phyloP scores from a whole-genome alignment of 164 flowering plant species.

The Magnolia officinalis region DNA sequence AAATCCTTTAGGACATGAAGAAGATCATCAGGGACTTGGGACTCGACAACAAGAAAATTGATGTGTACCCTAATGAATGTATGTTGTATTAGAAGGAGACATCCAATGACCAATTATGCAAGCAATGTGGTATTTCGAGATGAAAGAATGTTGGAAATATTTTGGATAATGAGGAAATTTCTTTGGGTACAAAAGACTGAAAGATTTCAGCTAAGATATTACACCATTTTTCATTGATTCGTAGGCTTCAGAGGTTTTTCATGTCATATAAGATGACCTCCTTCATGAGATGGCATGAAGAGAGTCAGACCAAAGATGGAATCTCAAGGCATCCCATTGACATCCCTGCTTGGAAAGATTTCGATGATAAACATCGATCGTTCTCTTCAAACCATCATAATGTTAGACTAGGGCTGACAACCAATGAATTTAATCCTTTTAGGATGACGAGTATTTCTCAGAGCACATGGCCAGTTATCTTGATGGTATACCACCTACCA shows the following conservation, averaged over 20 bases:
- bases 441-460: too few relatives aligned
- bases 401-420: too few relatives aligned
- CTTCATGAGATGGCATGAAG: conserved; percentile 11
- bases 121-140: not conserved
- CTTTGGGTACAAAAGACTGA: not conserved
- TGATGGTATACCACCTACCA: too few relatives aligned
- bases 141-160: not conserved
- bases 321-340: too few relatives aligned
- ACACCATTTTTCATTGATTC: not conserved
- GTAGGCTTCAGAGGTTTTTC: not conserved
- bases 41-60: not conserved
- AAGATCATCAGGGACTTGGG: not conserved
- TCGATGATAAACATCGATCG: too few relatives aligned
- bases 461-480: too few relatives aligned
- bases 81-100: not conserved
- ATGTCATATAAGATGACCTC: not conserved
- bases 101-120: not conserved
- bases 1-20: not conserved
- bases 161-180: too few relatives aligned
- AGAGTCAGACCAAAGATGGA: too few relatives aligned
- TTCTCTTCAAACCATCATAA: too few relatives aligned
- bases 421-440: too few relatives aligned
- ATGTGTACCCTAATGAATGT: not conserved
- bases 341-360: too few relatives aligned
- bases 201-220: not conserved